These are phyloP conservation scores for Eucalyptus pauciflora DNA, from an alignment of 345 rosid species.

Conservation along the genomic window DNA sequence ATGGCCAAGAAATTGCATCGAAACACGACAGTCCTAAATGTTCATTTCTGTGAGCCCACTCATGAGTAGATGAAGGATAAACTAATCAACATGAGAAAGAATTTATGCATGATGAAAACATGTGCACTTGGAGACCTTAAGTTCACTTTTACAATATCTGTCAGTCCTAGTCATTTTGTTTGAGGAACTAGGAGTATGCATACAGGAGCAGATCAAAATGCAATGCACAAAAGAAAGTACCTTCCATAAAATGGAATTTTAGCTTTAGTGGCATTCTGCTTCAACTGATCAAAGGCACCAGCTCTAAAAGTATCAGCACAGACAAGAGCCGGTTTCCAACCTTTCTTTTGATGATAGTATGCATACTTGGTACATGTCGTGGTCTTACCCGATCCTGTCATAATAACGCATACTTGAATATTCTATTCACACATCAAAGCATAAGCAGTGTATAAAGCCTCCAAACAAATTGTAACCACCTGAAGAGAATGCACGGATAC, in stretches of 20 bases:
- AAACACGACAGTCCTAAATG: neutral
- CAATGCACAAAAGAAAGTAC: slow-evolving; percentile 3
- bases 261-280: slow-evolving; percentile 86
- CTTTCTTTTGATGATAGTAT: slow-evolving; percentile 78
- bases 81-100: neutral
- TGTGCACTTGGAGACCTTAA: neutral
- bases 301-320: slow-evolving; percentile 95
- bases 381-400: slow-evolving; percentile 73
- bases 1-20: neutral
- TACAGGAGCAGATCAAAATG: neutral
- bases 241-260: slow-evolving; percentile 87
- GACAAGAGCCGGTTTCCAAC: slow-evolving; percentile 77
- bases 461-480: neutral
- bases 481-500: neutral
- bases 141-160: neutral
- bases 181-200: neutral
- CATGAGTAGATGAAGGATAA: neutral
- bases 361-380: slow-evolving; percentile 84
- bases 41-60: neutral
- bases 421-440: neutral
- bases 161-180: neutral
- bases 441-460: neutral
- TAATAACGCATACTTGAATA: neutral
- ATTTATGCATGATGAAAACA: neutral
- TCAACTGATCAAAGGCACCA: slow-evolving; percentile 85